Evolutionary conservation across 176 grass and related monocot species (phyloP).

Genomic region (Zea mays): Zm-B73-REFERENCE-NAM-5.0 NC_050102.1:150624001-150624500

Average conservation of each 20-base stretch:
- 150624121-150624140: slow-evolving; percentile 93
- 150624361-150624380: not conserved
- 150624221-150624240: not conserved
- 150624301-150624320: not conserved
- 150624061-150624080: slow-evolving; percentile 92
- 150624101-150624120: slow-evolving; percentile 88
- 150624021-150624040: slow-evolving; percentile 75
- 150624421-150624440: slow-evolving; percentile 13
- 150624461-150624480: not conserved
- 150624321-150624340: not conserved
- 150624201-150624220: not conserved
- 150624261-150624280: not conserved
- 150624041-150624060: slow-evolving; percentile 86
- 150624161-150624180: not conserved
- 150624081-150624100: slow-evolving; percentile 94
- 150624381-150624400: not conserved
- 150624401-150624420: slow-evolving; percentile 31
- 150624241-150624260: slow-evolving; percentile 10
- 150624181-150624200: slow-evolving; percentile 25
- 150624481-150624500: slow-evolving; percentile 27
- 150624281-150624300: too few relatives aligned
- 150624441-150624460: slow-evolving; percentile 3
- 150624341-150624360: not conserved
- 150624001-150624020: slow-evolving; percentile 91
- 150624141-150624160: slow-evolving; percentile 67